These are phyloP conservation scores for Tetragonia tetragonoides DNA, from an alignment of 148 eudicot genomes.

Conservation along the genomic window DNA sequence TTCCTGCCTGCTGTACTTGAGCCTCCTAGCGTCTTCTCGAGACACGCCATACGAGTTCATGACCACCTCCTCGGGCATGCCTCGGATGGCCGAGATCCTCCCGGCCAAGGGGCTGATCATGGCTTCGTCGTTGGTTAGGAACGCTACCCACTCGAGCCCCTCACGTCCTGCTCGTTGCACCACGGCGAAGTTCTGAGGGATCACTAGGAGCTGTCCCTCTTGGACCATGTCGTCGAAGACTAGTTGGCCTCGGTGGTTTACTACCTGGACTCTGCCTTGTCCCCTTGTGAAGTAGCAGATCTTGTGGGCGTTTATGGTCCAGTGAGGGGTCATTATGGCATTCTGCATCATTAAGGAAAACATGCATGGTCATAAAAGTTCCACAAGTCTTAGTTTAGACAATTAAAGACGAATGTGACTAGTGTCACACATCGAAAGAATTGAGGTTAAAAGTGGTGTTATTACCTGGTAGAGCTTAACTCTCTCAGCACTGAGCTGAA, in stretches of 20 bases:
- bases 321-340: slow-evolving; percentile 54
- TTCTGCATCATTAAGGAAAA: slow-evolving; percentile 28
- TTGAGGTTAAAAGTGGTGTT: no score
- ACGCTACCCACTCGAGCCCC: slow-evolving; percentile 57
- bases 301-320: slow-evolving; percentile 60
- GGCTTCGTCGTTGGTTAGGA: slow-evolving; percentile 50
- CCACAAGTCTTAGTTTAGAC: no score
- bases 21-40: slow-evolving; percentile 43
- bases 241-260: slow-evolving; percentile 29
- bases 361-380: not conserved
- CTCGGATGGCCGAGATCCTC: slow-evolving; percentile 41
- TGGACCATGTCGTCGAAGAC: slow-evolving; percentile 47
- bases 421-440: not conserved
- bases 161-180: slow-evolving; percentile 43
- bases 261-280: slow-evolving; percentile 47
- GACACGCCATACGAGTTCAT: slow-evolving; percentile 44
- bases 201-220: slow-evolving; percentile 53
- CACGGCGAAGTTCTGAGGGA: slow-evolving; percentile 60
- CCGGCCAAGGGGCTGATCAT: slow-evolving; percentile 43
- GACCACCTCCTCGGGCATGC: slow-evolving; percentile 48
- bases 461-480: slow-evolving; percentile 53
- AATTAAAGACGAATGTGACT: not conserved
- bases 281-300: slow-evolving; percentile 45
- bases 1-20: slow-evolving; percentile 51
- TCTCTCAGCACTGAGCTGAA: slow-evolving; percentile 51